Conservation (phyloP, 2,329 filamentous ascomycete species). For the Neonectria faginata region DNA sequence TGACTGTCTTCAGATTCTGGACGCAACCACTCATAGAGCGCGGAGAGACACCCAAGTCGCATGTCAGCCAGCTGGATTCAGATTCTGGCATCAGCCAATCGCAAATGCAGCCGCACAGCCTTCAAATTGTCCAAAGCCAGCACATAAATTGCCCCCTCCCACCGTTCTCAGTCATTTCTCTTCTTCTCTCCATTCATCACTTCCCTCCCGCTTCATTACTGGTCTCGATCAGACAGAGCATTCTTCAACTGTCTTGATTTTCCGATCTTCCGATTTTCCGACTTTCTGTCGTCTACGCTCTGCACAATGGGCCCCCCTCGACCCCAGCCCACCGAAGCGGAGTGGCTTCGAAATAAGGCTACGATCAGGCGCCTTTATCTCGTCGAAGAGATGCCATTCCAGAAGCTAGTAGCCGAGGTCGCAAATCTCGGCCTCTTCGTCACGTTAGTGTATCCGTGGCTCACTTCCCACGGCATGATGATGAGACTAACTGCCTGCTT, state of each 20-base stretch:
- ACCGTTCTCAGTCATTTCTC: neutral
- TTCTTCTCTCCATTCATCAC: too few relatives aligned
- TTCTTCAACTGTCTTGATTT: too few relatives aligned
- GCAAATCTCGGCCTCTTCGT: neutral
- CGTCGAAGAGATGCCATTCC: neutral
- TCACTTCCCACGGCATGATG: too few relatives aligned
- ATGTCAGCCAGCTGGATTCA: neutral
- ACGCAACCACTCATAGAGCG: neutral
- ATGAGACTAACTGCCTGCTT: neutral
- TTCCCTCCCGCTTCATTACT: neutral
- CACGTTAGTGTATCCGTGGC: neutral
- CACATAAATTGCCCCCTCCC: neutral
- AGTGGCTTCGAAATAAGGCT: conserved; percentile 15
- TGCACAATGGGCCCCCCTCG: neutral
- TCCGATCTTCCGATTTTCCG: too few relatives aligned
- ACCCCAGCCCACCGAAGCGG: neutral
- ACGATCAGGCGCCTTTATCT: conserved; percentile 5
- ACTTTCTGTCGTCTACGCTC: too few relatives aligned
- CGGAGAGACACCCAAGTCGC: neutral
- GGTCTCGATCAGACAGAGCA: neutral
- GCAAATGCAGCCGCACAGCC: neutral
- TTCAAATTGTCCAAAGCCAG: neutral
- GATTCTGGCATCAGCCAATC: conserved; percentile 10
- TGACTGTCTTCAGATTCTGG: neutral
- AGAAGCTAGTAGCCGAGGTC: neutral